A percentile compares a stretch with the other conserved stretches of the same genome.
phyloP scores from a whole-genome alignment of 2,329 filamentous ascomycete genomes.

The Calycina marina region DNA sequence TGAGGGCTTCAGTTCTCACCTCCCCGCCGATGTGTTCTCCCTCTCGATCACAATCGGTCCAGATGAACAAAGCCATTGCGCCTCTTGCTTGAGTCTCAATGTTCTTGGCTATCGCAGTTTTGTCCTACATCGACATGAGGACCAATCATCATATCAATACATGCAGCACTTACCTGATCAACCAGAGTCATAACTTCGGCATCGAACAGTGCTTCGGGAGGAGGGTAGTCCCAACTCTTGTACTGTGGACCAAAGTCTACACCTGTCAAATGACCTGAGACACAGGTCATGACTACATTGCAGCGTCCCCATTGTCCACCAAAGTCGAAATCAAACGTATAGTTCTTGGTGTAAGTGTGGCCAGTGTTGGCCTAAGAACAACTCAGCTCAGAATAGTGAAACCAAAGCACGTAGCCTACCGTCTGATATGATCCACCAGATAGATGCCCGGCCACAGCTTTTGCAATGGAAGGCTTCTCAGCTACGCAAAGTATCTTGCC shows the following conservation, averaged over 20 bases:
- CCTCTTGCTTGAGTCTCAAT: conserved; percentile 64
- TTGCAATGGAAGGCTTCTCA: conserved; percentile 89
- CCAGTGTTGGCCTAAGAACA: conserved; percentile 14
- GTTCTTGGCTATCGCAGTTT: conserved; percentile 68
- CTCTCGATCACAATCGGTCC: conserved; percentile 97
- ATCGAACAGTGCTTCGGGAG: conserved; percentile 66
- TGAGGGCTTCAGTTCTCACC: conserved; percentile 66
- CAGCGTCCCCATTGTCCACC: conserved; percentile 65
- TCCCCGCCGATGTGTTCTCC: conserved; percentile 93
- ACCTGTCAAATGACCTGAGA: conserved; percentile 75
- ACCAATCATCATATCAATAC: background rate
- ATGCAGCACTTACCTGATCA: conserved; percentile 37
- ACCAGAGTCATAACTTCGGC: conserved; percentile 60
- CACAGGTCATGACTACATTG: conserved; percentile 84
- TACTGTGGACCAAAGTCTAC: conserved; percentile 62
- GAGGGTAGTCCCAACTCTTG: conserved; percentile 62
- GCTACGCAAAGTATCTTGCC: conserved; percentile 62
- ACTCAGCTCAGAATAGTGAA: conserved; percentile 3
- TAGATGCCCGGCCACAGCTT: conserved; percentile 81
- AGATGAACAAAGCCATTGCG: conserved; percentile 73
- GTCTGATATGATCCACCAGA: conserved; percentile 59
- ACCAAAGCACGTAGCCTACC: conserved; percentile 34
- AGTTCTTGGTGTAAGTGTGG: conserved; percentile 75
- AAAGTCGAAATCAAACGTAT: conserved; percentile 83
- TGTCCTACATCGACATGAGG: conserved; percentile 39